Base-by-base conservation (phyloP, 1,284 basidiomycete species). In the Wolfiporia cocos region DNA sequence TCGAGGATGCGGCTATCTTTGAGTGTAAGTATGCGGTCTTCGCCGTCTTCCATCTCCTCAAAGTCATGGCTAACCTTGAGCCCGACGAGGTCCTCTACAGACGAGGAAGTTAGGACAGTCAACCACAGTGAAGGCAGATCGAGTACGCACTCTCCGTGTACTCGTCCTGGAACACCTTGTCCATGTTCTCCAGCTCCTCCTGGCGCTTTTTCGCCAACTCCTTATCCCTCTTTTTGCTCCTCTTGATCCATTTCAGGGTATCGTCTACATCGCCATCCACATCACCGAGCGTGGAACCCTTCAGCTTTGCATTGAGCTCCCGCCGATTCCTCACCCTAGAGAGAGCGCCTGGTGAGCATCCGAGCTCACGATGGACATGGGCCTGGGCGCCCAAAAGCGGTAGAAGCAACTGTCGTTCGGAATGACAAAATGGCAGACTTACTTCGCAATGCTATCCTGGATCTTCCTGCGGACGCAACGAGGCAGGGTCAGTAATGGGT, bases 51-150 rank as follows among this genome's bases (percentile, higher is more conserved):
- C 64, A 97, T 76, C 48, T 78, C 86, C 46, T 95, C 89, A 46
- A 95, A 81, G 70, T 92, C 91, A 68, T 99, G 96, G 65, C 78
- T 86, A 58, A 99, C 96, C 73, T 95, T 96, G 48, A 99, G 68
- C 33, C 96, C 96, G 44, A 74, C 78, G 47, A 99, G 78, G 66
- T 98, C 95, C 70, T 76, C 85, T 88, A 21, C 33, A 17, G 28
- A 60, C 26, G 20, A 12, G 12, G 17, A 24, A 20, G 1, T 9
- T 23, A 21, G 14, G 15, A 14, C 18, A 35, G 18, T 21, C 18
- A 20, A 34, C 22, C 4, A 22, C 21, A 33, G 41, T 14, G 18
- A 20, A 28, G 28, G 39, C 41, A 37, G 17, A 47, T 10, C 22
- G 29, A 4, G n/a, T 3, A 73, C 81, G 57, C 56, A 87, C 89